A percentile compares a stretch with the other conserved stretches of the same genome.
Evolutionary conservation across 495 filamentous ascomycete species (phyloP).

Genomic region (Pyronema domesticum): DNA sequence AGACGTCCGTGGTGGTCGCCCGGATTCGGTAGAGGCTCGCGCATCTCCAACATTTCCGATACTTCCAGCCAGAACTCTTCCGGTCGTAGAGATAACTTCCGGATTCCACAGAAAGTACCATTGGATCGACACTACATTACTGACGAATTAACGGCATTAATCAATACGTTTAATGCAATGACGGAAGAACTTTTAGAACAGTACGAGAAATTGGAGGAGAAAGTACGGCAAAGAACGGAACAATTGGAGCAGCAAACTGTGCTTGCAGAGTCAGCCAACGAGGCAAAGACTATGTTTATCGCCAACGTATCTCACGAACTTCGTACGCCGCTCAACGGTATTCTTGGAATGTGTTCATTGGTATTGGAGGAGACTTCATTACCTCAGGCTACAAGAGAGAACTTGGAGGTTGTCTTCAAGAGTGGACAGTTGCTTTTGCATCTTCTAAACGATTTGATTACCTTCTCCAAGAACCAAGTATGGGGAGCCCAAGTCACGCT

Average conservation of each 20-base stretch:
- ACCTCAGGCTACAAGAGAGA: slow-evolving; percentile 48
- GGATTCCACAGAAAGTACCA: slow-evolving; percentile 66
- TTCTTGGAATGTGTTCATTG: slow-evolving; percentile 33
- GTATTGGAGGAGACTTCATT: slow-evolving; percentile 80
- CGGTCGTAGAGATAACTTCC: slow-evolving; percentile 30
- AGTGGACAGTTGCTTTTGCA: slow-evolving; percentile 76
- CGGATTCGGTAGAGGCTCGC: neutral
- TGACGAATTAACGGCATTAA: slow-evolving; percentile 77
- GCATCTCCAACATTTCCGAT: neutral
- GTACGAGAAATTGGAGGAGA: slow-evolving; percentile 65
- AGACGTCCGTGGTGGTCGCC: neutral
- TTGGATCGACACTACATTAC: slow-evolving; percentile 56
- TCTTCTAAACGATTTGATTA: slow-evolving; percentile 72
- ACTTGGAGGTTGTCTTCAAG: slow-evolving; percentile 71
- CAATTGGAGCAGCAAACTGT: slow-evolving; percentile 72
- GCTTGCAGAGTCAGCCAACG: slow-evolving; percentile 49
- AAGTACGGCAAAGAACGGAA: slow-evolving; percentile 62
- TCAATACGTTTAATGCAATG: slow-evolving; percentile 82
- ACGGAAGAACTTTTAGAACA: slow-evolving; percentile 75
- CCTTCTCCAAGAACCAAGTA: slow-evolving; percentile 87
- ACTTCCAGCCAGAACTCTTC: slow-evolving; percentile 3
- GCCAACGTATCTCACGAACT: slow-evolving; percentile 7
- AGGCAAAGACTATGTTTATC: slow-evolving; percentile 10
- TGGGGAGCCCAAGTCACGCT: slow-evolving; percentile 57
- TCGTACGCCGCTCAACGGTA: slow-evolving; percentile 7